Evolutionary conservation across 169 alveolate genomes (phyloP).

Genomic region (Theileria equi): DNA sequence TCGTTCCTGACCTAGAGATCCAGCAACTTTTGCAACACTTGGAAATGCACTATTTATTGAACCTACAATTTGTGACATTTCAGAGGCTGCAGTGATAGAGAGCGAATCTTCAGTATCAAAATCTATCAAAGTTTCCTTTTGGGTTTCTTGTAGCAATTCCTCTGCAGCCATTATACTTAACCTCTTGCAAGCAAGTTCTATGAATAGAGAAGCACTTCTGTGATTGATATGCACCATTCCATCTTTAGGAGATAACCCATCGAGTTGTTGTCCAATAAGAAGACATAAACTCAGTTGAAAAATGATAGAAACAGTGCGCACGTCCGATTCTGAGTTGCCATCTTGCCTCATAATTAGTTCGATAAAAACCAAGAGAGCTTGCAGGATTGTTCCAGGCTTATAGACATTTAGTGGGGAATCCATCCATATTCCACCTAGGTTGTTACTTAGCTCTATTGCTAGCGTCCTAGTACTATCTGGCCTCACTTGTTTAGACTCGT

Average conservation of each 20-base stretch:
- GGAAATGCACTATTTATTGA: conserved; percentile 33
- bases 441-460: conserved; percentile 59
- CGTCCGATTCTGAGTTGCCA: conserved; percentile 30
- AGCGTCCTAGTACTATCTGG: conserved; percentile 44
- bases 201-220: conserved; percentile 47
- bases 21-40: conserved; percentile 55
- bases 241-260: conserved; percentile 22
- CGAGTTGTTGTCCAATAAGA: conserved; percentile 44
- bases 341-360: conserved; percentile 25
- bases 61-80: conserved; percentile 50
- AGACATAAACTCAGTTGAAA: conserved; percentile 53
- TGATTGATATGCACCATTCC: conserved; percentile 13
- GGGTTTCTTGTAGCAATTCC: conserved; percentile 21
- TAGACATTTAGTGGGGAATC: conserved; percentile 60
- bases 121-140: conserved; percentile 32
- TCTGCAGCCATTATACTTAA: conserved; percentile 55
- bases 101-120: conserved; percentile 37
- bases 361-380: conserved; percentile 43
- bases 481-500: conserved; percentile 8
- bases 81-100: conserved; percentile 44
- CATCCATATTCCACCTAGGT: conserved; percentile 68
- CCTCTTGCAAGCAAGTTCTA: conserved; percentile 50
- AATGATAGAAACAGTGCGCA: conserved; percentile 45
- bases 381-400: conserved; percentile 59
- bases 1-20: conserved; percentile 46